Evolutionary conservation across 441 rosid species (phyloP).

Genomic region (Pelargonium cotyledonis): DNA sequence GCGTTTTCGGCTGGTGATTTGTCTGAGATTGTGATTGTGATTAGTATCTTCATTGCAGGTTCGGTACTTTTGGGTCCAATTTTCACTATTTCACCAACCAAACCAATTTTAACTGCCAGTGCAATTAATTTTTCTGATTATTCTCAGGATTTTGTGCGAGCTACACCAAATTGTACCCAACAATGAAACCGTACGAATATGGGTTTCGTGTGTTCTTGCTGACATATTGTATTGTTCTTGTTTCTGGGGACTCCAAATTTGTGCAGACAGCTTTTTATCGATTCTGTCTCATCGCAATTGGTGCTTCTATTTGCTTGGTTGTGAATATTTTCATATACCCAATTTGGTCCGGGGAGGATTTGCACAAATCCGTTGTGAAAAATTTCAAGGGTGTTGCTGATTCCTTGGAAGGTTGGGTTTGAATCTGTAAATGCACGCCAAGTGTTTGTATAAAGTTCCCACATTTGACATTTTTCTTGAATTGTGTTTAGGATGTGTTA

Average conservation of each 20-base stretch:
- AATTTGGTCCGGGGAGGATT: conserved; percentile 87
- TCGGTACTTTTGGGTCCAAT: not conserved
- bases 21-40: conserved; percentile 45
- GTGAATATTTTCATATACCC: conserved; percentile 63
- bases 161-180: conserved; percentile 54
- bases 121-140: not conserved
- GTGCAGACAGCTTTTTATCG: conserved; percentile 51
- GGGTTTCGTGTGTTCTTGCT: conserved; percentile 75
- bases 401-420: conserved; percentile 62
- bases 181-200: conserved; percentile 71
- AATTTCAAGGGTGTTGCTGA: conserved; percentile 68
- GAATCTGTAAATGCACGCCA: too few relatives aligned
- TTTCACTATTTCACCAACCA: not conserved
- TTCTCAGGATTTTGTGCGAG: conserved; percentile 58
- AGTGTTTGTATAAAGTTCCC: not conserved
- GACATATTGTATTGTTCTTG: conserved; percentile 73
- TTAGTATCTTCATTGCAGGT: conserved; percentile 83
- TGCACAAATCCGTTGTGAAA: conserved; percentile 73
- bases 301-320: conserved; percentile 58
- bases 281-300: conserved; percentile 50
- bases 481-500: conserved; percentile 32
- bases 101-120: not conserved
- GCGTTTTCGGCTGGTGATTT: conserved; percentile 42
- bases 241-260: conserved; percentile 61
- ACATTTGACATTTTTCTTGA: conserved; percentile 8